These are phyloP conservation scores for Moesziomyces antarcticus DNA, from an alignment of 1,284 basidiomycete species.

Conservation along the genomic window DNA sequence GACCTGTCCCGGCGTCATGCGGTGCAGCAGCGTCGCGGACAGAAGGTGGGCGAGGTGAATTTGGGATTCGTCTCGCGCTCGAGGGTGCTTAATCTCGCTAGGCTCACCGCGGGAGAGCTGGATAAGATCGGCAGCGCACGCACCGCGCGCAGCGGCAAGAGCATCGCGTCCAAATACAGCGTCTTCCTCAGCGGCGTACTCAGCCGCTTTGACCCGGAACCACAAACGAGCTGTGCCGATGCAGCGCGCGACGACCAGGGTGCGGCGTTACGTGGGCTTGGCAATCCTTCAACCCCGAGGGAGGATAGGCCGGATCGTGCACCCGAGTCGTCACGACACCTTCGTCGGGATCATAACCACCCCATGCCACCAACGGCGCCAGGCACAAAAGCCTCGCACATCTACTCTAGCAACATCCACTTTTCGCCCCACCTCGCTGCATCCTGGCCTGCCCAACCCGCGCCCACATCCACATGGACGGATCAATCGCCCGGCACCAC, in stretches of 20 bases:
- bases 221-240: neutral
- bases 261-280: too few relatives aligned
- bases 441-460: neutral
- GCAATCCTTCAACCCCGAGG: too few relatives aligned
- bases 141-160: constrained; percentile 2
- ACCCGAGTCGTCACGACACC: neutral
- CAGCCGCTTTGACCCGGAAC: constrained; percentile 4
- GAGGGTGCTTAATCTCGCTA: constrained; percentile 17
- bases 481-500: neutral
- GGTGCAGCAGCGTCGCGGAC: neutral
- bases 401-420: constrained; percentile 18
- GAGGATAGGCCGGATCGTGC: too few relatives aligned
- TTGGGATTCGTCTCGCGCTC: constrained; percentile 17
- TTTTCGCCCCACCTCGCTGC: constrained; percentile 9
- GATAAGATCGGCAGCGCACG: constrained; percentile 13
- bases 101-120: constrained; percentile 13
- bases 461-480: neutral
- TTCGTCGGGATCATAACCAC: constrained; percentile 16
- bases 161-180: constrained; percentile 24
- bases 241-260: neutral
- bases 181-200: constrained; percentile 29
- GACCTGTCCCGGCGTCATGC: constrained; percentile 9
- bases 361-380: neutral
- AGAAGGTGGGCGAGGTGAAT: constrained; percentile 6
- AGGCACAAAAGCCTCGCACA: constrained; percentile 24